phyloP scores from a whole-genome alignment of 108 stramenopile genomes.

The Seminavis robusta region DNA sequence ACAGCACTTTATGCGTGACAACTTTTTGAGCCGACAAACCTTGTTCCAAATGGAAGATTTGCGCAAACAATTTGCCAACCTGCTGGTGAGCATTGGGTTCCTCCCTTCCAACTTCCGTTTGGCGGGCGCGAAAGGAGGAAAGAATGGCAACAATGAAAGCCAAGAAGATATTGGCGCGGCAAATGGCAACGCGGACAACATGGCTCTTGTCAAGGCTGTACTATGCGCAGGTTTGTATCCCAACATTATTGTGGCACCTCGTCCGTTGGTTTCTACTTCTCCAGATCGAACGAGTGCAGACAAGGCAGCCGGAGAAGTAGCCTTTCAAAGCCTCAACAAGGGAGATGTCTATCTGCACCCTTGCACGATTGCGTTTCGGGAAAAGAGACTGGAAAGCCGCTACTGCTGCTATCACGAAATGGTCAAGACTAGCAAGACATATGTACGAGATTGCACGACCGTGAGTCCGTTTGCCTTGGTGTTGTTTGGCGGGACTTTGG shows the following conservation, averaged over 20 bases:
- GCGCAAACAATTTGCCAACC: slow-evolving; percentile 56
- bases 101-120: slow-evolving; percentile 24
- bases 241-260: slow-evolving; percentile 76
- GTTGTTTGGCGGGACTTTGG: slow-evolving; percentile 67
- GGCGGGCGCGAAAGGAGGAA: slow-evolving; percentile 2
- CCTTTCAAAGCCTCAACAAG: slow-evolving; percentile 50
- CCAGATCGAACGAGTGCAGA: slow-evolving; percentile 14
- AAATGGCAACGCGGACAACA: slow-evolving; percentile 50
- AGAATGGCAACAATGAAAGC: slow-evolving; percentile 5
- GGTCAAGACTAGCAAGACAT: slow-evolving; percentile 72
- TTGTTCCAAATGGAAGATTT: slow-evolving; percentile 74
- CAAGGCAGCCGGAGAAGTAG: slow-evolving; percentile 51
- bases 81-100: slow-evolving; percentile 65
- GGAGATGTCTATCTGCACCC: slow-evolving; percentile 69
- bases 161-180: slow-evolving; percentile 5
- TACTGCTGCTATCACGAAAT: slow-evolving; percentile 78
- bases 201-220: slow-evolving; percentile 72
- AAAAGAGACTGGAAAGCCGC: slow-evolving; percentile 47
- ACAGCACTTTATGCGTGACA: slow-evolving; percentile 55
- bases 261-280: slow-evolving; percentile 15
- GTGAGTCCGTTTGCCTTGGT: slow-evolving; percentile 59
- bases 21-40: slow-evolving; percentile 63
- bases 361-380: slow-evolving; percentile 57
- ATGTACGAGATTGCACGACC: slow-evolving; percentile 60
- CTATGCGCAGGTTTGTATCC: slow-evolving; percentile 88